Percentiles rank a stretch among this genome's conserved stretches.
phyloP scores from a whole-genome alignment of 169 alveolate species.

The Babesia ovis region DNA sequence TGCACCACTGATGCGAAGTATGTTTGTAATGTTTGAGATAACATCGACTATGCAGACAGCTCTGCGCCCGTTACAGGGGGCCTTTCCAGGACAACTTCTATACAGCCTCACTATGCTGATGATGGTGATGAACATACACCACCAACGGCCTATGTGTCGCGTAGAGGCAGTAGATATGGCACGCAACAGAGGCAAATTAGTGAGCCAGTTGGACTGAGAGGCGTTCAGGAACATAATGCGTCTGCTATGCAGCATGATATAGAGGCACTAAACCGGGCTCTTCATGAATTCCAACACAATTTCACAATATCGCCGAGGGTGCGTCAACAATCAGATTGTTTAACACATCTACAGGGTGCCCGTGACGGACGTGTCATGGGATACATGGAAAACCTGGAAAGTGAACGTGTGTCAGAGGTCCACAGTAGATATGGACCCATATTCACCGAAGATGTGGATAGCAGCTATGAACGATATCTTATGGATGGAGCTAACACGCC shows the following conservation, averaged over 20 bases:
- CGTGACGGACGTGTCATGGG: neutral
- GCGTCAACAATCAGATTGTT: neutral
- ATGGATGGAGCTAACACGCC: constrained; percentile 6
- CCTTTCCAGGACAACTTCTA: constrained; percentile 34
- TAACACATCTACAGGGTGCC: neutral
- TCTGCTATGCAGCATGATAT: constrained; percentile 10
- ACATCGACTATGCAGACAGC: neutral
- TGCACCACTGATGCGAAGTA: constrained; percentile 10
- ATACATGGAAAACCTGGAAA: neutral
- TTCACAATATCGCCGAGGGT: constrained; percentile 27
- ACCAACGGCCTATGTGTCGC: neutral
- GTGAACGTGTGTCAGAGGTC: constrained; percentile 24
- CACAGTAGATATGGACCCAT: constrained; percentile 1
- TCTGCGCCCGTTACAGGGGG: constrained; percentile 29
- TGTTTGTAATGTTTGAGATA: neutral
- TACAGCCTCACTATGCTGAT: constrained; percentile 13
- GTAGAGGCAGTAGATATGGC: neutral
- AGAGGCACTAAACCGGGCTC: constrained; percentile 30
- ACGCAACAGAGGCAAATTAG: constrained; percentile 26
- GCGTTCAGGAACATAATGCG: neutral
- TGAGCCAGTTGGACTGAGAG: constrained; percentile 6
- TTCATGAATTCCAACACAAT: constrained; percentile 29
- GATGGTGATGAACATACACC: neutral
- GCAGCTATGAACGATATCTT: neutral
- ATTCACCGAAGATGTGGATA: neutral